Evolutionary conservation across 2,329 filamentous ascomycete species (phyloP), one percentile per base, ranked within the genome.

Genomic region (Dothidotthia symphoricarpi): DNA sequence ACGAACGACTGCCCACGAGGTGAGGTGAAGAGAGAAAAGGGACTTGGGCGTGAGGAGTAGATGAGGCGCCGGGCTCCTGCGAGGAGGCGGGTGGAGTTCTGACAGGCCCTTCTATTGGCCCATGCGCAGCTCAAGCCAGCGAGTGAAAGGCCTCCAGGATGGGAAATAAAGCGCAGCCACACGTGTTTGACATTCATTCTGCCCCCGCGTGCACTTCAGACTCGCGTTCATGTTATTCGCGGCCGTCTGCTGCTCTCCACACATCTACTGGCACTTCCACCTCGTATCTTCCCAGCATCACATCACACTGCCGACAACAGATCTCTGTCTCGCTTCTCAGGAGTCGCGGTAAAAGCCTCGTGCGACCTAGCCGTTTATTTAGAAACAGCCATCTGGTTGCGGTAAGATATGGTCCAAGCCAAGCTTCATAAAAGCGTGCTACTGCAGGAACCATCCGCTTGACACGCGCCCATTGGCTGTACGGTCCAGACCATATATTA

Each of bases 21-120:
- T 63, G 61, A 63, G 60, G 58, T 59, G 53, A 57, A 47, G 55
- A 51, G 33, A 40, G 56, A 47, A 47, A 51, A 53, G 41, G 39
- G 49, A 50, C 45, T 43, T n/a, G 54, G 53, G 55, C 49, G 46
- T 43, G 55, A 56, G 51, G 47, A 58, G 58, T 58, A 61, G 55
- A 62, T 61, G 59, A 63, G 58, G 57, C 57, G 51, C 41, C 37
- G 41, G 33, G 41, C 37, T 31, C 36, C 41, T 38, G 40, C 43
- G 31, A 30, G 51, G 51, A 43, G 47, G 45, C n/a, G 47, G 47
- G 49, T 41, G 44, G 49, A 49, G 41, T 45, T 34, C 47, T 49
- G 45, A 53, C 50, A 54, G 55, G 37, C 32, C 34, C 29, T 34
- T 41, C 38, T 35, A 55, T 55, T 54, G 46, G 52, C 44, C 16